A percentile compares a stretch with the other conserved stretches of the same genome.
Conservation (phyloP, 2,329 filamentous ascomycete species). For the Trichoderma sp. region DNA sequence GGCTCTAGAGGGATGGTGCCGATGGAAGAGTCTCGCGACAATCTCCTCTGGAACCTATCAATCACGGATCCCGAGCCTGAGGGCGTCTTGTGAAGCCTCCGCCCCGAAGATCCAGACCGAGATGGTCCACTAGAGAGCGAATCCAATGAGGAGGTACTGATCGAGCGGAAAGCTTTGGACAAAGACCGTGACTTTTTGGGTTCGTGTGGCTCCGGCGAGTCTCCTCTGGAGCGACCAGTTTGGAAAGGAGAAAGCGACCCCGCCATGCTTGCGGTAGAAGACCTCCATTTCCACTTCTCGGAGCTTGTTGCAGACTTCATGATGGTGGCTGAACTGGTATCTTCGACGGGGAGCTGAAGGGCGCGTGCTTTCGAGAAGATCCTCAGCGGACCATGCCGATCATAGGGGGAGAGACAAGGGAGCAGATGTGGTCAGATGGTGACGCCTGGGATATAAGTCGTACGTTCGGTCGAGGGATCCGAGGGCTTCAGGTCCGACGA, state of each 20-base stretch:
- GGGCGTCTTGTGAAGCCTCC: slow-evolving; percentile 44
- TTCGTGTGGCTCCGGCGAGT: slow-evolving; percentile 36
- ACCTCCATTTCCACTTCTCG: slow-evolving; percentile 43
- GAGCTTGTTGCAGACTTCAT: slow-evolving; percentile 36
- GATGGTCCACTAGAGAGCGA: slow-evolving; percentile 41
- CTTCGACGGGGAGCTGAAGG: not conserved
- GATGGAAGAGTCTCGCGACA: slow-evolving; percentile 44
- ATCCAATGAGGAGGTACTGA: slow-evolving; percentile 47
- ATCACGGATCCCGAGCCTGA: slow-evolving; percentile 47
- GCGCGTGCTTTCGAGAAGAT: not conserved
- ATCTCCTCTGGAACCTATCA: slow-evolving; percentile 46
- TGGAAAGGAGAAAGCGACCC: slow-evolving; percentile 32
- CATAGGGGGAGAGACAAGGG: not conserved
- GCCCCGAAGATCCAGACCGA: slow-evolving; percentile 39
- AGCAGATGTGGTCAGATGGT: slow-evolving; percentile 5
- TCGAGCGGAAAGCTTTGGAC: slow-evolving; percentile 44
- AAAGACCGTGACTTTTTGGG: slow-evolving; percentile 43
- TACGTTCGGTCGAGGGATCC: not conserved
- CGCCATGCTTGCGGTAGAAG: slow-evolving; percentile 38
- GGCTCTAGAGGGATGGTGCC: slow-evolving; percentile 39
- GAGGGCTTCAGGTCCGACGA: not conserved
- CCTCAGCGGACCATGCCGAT: slow-evolving; percentile 25
- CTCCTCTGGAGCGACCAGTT: slow-evolving; percentile 31
- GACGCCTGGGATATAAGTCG: not conserved
- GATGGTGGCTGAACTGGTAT: slow-evolving; percentile 2